These are phyloP conservation scores for Scheffersomyces titani DNA, from an alignment of 1,139 yeast species.

Conservation along the genomic window DNA sequence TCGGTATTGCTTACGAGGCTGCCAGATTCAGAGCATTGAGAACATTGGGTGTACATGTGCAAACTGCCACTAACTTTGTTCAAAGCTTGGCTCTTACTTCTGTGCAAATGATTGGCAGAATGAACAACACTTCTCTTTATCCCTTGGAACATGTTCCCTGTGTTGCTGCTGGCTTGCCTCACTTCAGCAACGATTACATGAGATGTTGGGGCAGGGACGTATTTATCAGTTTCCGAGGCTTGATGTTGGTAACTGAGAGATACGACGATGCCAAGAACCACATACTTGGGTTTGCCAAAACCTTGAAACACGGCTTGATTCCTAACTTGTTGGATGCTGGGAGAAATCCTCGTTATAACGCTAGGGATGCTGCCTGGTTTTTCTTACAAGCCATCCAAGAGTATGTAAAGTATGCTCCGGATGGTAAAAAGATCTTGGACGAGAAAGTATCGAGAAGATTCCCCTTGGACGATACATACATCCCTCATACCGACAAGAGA, in stretches of 20 bases:
- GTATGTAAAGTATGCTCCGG: slow-evolving; percentile 67
- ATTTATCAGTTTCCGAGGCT: slow-evolving; percentile 82
- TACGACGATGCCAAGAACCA: slow-evolving; percentile 78
- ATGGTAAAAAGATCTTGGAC: slow-evolving; percentile 65
- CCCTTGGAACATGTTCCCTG: slow-evolving; percentile 69
- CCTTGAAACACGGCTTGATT: slow-evolving; percentile 91
- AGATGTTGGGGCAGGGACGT: slow-evolving; percentile 99
- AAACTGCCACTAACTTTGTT: slow-evolving; percentile 67
- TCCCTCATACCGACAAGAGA: slow-evolving; percentile 64
- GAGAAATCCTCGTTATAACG: slow-evolving; percentile 90
- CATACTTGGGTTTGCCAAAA: slow-evolving; percentile 84
- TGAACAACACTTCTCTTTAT: slow-evolving; percentile 73
- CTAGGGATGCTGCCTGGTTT: slow-evolving; percentile 97
- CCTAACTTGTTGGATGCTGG: slow-evolving; percentile 94
- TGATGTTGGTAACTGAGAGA: slow-evolving; percentile 75
- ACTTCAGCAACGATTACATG: slow-evolving; percentile 87
- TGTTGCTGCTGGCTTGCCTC: slow-evolving; percentile 96
- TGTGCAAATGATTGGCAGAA: slow-evolving; percentile 80
- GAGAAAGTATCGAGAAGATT: slow-evolving; percentile 80
- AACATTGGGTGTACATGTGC: slow-evolving; percentile 55
- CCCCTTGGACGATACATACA: slow-evolving; percentile 83
- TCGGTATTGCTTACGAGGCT: slow-evolving; percentile 83
- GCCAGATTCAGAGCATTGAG: slow-evolving; percentile 67
- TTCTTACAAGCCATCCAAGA: slow-evolving; percentile 86
- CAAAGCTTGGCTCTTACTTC: slow-evolving; percentile 82